Evolutionary conservation across 2,329 filamentous ascomycete genomes (phyloP).

Genomic region (Aspergillus pseudoterreus): DNA sequence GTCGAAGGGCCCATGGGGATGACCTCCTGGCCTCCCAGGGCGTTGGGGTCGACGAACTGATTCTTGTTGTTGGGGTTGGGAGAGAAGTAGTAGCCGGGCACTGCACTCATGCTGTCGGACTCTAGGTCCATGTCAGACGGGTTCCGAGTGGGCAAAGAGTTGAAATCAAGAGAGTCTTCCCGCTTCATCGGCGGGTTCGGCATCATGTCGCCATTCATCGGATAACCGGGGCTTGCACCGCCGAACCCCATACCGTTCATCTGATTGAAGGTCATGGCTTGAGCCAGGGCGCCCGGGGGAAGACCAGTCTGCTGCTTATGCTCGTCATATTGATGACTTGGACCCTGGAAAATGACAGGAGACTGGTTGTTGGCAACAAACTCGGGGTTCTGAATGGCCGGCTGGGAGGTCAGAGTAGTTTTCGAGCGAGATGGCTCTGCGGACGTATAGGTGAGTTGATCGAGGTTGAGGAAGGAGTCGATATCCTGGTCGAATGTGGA

Average conservation of each 20-base stretch:
- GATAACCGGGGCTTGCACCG: slow-evolving; percentile 35
- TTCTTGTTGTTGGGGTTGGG: slow-evolving; percentile 40
- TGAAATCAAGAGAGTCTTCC: slow-evolving; percentile 62
- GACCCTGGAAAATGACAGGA: slow-evolving; percentile 65
- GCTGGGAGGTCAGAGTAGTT: slow-evolving; percentile 33
- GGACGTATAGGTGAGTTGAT: slow-evolving; percentile 41
- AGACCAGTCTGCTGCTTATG: slow-evolving; percentile 96
- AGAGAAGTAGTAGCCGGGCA: slow-evolving; percentile 63
- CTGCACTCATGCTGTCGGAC: slow-evolving; percentile 61
- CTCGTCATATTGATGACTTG: slow-evolving; percentile 91
- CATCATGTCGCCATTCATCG: slow-evolving; percentile 58
- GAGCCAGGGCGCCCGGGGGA: slow-evolving; percentile 76
- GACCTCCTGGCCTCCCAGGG: slow-evolving; percentile 62
- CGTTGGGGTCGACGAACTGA: slow-evolving; percentile 70
- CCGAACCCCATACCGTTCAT: slow-evolving; percentile 41
- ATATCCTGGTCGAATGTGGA: slow-evolving; percentile 42
- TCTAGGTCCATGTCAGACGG: slow-evolving; percentile 64
- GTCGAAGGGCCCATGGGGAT: slow-evolving; percentile 49
- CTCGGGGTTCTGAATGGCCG: slow-evolving; percentile 35
- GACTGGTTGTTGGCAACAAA: slow-evolving; percentile 34
- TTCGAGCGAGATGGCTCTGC: slow-evolving; percentile 33
- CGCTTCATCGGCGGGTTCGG: slow-evolving; percentile 46
- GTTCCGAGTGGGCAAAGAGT: slow-evolving; percentile 55
- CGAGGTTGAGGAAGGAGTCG: slow-evolving; percentile 46
- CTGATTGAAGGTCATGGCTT: slow-evolving; percentile 74